Base-by-base conservation (phyloP, 208 protist species). In the Angomonas desouzai region DNA sequence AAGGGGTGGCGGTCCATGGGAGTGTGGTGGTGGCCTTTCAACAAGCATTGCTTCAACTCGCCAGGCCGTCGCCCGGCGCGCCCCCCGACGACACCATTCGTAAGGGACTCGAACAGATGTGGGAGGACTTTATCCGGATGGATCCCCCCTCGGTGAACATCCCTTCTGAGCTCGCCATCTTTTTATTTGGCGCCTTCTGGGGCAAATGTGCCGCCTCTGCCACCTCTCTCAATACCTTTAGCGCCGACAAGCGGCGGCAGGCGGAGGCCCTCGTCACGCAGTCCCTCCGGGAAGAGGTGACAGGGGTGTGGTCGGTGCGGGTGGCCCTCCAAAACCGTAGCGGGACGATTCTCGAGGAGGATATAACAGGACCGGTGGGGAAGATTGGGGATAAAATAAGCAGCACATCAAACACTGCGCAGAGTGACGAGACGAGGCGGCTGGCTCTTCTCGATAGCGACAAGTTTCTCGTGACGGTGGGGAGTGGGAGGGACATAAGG, bases 111-210 rank as follows among this genome's bases (percentile, higher is more conserved):
- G 9, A 11, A 25, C 20, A 57, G 3, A 57, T 57, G 51, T 57
- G 51, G 51, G 27, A 10, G 10, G 51, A 57, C 16, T 57, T 57
- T 20, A 11, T 23, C 11, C 51, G 10, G 51, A 4, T 57, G n/a
- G 27, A 34, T 4, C 25, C 51, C 27, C 22, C 51, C 20, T 6
- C 29, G 16, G 30, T n/a, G n/a, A 57, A 57, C 51, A 57, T 29
- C 25, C n/a, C 27, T 3, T 30, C 27, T 3, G 51, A 57, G 51
- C 27, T 57, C 23, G 29, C 51, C 11, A 16, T 28, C 7, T 57
- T 34, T 16, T 23, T 57, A 3, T 57, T 57, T 20, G 28, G 30
- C 51, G 22, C 13, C 51, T 57, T 57, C 28, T 57, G 4, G 16
- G 51, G 51, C 6, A 23, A 13, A 4, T 16, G 4, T 16, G 3